phyloP scores from a whole-genome alignment of 2,329 filamentous ascomycete species.

The Orbilia blumenaviensis region DNA sequence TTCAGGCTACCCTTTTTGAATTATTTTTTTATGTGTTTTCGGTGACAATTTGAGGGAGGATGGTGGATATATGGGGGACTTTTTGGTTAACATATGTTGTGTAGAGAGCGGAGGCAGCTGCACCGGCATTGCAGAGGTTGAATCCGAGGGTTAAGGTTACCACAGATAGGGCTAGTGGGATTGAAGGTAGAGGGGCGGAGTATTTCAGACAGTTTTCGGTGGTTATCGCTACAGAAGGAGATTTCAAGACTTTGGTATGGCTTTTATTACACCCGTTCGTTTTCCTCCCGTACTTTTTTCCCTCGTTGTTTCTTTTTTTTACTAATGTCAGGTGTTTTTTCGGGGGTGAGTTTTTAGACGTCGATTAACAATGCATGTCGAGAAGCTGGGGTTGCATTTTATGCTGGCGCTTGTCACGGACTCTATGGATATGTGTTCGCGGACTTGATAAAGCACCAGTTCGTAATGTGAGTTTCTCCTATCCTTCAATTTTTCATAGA shows the following conservation, averaged over 20 bases:
- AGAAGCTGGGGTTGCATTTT: conserved; percentile 80
- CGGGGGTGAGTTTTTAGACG: conserved; percentile 62
- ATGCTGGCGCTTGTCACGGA: conserved; percentile 85
- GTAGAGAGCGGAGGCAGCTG: conserved; percentile 80
- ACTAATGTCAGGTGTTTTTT: not conserved
- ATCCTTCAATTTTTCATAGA: not conserved
- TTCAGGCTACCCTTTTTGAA: not conserved
- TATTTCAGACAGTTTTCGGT: conserved; percentile 85
- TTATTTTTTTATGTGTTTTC: too few species aligned
- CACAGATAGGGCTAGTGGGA: conserved; percentile 71
- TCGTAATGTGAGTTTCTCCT: conserved; percentile 69
- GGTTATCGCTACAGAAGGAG: conserved; percentile 87
- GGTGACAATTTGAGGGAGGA: not conserved
- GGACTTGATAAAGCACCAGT: conserved; percentile 89
- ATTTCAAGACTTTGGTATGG: conserved; percentile 71
- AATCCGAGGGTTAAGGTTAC: conserved; percentile 86
- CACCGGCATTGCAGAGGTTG: conserved; percentile 79
- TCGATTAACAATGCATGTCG: conserved; percentile 85
- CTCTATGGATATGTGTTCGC: conserved; percentile 95
- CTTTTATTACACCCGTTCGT: too few species aligned
- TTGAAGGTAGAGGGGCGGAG: conserved; percentile 73
- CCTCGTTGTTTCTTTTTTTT: conserved; percentile 33
- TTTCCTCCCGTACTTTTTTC: too few species aligned
- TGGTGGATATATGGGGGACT: too few species aligned
- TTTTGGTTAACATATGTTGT: not conserved